Conservation (phyloP, 345 rosid genomes). For the Linum tenue region DNA sequence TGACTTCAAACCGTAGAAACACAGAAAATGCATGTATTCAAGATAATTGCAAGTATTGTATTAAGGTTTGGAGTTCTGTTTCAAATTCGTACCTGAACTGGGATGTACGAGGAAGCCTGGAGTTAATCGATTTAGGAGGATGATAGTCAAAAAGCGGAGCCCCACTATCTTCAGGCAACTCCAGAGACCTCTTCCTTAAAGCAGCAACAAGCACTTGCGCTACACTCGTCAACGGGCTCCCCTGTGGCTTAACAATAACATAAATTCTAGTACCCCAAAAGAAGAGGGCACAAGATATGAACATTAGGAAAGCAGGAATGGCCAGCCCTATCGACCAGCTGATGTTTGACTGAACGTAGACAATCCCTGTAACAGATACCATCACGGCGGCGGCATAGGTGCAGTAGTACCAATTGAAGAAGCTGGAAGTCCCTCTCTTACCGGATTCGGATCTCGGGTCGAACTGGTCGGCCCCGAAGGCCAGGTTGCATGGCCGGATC, state of each 20-base stretch:
- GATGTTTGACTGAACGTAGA: background rate
- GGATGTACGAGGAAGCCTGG: background rate
- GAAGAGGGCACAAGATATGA: background rate
- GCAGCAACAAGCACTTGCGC: background rate
- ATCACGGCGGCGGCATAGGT: background rate
- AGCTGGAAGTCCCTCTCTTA: background rate
- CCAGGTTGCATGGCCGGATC: background rate
- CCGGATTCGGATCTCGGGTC: background rate
- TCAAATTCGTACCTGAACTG: conserved; percentile 11
- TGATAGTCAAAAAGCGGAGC: background rate
- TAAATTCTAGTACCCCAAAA: background rate
- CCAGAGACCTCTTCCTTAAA: background rate
- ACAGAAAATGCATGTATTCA: too few species aligned
- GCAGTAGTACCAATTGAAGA: conserved; percentile 6
- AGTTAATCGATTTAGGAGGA: background rate
- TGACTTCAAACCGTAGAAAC: too few species aligned
- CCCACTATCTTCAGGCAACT: background rate
- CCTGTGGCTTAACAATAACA: background rate
- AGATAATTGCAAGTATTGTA: too few species aligned
- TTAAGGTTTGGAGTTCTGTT: too few species aligned
- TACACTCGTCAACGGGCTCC: conserved; percentile 1
- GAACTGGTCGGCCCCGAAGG: conserved; percentile 3
- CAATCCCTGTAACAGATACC: background rate
- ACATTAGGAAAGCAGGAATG: conserved; percentile 1
- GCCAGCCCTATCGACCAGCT: background rate